These are phyloP conservation scores for Agaricus blazei DNA, from an alignment of 768 basidiomycete genomes.

Conservation along the genomic window DNA sequence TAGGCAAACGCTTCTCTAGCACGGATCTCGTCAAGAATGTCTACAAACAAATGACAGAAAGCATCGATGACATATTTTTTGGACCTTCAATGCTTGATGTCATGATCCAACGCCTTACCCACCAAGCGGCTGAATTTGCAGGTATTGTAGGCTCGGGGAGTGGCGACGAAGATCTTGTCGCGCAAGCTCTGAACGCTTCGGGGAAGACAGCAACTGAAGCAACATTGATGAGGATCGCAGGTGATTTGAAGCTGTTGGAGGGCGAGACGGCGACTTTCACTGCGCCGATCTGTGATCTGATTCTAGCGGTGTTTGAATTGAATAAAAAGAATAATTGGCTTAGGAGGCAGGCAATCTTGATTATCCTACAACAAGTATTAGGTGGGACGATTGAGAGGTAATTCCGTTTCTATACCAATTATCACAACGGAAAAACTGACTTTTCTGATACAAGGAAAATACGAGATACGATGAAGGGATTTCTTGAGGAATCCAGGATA, in stretches of 20 bases:
- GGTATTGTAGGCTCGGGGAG: conserved; percentile 77
- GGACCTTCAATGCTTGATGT: conserved; percentile 95
- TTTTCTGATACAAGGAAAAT: conserved; percentile 60
- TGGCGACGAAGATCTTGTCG: conserved; percentile 80
- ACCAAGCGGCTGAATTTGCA: conserved; percentile 85
- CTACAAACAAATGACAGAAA: conserved; percentile 88
- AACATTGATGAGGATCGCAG: conserved; percentile 65
- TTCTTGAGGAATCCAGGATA: conserved; percentile 66
- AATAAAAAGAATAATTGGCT: conserved; percentile 98
- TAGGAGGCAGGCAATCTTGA: conserved; percentile 89
- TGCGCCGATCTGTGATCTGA: conserved; percentile 88
- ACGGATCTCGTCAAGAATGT: conserved; percentile 79
- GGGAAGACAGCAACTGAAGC: conserved; percentile 65
- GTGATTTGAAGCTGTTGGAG: conserved; percentile 75
- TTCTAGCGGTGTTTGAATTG: conserved; percentile 91
- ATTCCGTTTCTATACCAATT: conserved; percentile 15
- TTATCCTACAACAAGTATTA: conserved; percentile 92
- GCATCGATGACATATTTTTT: conserved; percentile 96
- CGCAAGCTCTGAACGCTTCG: conserved; percentile 69
- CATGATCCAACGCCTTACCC: conserved; percentile 85
- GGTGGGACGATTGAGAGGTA: conserved; percentile 96
- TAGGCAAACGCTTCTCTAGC: conserved; percentile 50
- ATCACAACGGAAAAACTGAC: not conserved
- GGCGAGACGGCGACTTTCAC: conserved; percentile 91
- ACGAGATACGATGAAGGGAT: conserved; percentile 65